A percentile compares a stretch with the other conserved stretches of the same genome.
Evolutionary conservation across 148 eudicot genomes (phyloP).

Genomic region (Camellia sinensis): DNA sequence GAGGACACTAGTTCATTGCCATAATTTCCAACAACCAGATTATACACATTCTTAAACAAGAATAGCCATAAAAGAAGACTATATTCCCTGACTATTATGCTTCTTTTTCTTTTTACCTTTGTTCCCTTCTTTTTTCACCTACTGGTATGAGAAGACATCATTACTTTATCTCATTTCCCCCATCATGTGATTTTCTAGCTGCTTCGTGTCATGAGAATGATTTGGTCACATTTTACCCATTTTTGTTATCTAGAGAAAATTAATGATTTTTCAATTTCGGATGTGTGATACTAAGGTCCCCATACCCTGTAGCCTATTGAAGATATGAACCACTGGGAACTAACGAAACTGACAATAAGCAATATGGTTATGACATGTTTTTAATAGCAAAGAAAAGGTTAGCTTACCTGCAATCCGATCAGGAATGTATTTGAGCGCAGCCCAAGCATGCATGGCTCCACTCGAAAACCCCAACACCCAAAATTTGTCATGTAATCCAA

Average conservation of each 20-base stretch:
- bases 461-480: conserved; percentile 89
- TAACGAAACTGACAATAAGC: not conserved
- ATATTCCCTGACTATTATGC: not conserved
- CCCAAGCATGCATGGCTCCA: conserved; percentile 89
- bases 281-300: not conserved
- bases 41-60: not conserved
- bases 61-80: not conserved
- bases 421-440: conserved; percentile 74
- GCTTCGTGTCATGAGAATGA: not conserved
- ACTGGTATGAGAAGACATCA: not conserved
- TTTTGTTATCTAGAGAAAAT: not conserved
- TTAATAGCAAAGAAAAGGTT: not conserved
- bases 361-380: not conserved
- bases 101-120: not conserved
- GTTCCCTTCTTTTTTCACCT: not conserved
- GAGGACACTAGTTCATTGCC: not conserved
- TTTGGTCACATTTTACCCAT: not conserved
- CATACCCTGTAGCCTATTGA: not conserved
- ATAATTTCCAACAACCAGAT: not conserved
- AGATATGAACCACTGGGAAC: not conserved
- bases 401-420: conserved; percentile 66
- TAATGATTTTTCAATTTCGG: not conserved
- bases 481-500: conserved; percentile 61
- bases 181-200: not conserved
- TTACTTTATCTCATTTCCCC: not conserved